A percentile compares a stretch with the other conserved stretches of the same genome.
Conservation (phyloP, 352 stramenopile species). For the Aphanomyces astaci region DNA sequence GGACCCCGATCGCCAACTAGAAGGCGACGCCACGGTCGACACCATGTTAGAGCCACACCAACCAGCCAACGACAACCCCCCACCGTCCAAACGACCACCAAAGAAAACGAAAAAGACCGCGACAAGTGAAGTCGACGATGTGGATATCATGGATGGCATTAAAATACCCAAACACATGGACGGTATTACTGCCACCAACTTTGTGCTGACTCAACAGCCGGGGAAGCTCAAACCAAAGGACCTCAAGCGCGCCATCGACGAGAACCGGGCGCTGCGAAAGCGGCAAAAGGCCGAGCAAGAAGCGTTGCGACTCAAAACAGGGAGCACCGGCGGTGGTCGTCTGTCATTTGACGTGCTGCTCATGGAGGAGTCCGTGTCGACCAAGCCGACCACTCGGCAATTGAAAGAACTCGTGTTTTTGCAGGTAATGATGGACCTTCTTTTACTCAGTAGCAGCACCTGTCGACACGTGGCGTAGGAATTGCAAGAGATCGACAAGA, state of each 20-base stretch:
- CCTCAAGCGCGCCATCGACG: slow-evolving; percentile 80
- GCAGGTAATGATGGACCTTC: slow-evolving; percentile 37
- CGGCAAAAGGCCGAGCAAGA: slow-evolving; percentile 63
- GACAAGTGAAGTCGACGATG: slow-evolving; percentile 21
- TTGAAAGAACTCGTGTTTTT: slow-evolving; percentile 78
- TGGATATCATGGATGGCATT: slow-evolving; percentile 42
- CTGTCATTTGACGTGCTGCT: slow-evolving; percentile 51
- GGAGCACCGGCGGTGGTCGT: slow-evolving; percentile 8
- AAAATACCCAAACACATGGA: slow-evolving; percentile 61
- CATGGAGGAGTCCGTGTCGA: slow-evolving; percentile 38
- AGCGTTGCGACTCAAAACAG: slow-evolving; percentile 26
- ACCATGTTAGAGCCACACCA: background rate
- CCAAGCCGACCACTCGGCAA: slow-evolving; percentile 43
- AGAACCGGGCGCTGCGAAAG: slow-evolving; percentile 54
- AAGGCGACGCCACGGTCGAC: background rate
- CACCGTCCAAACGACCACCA: background rate
- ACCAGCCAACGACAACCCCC: slow-evolving; percentile 1
- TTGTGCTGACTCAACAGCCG: slow-evolving; percentile 80
- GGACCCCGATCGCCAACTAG: background rate
- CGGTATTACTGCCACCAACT: slow-evolving; percentile 58
- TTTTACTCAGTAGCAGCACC: no score
- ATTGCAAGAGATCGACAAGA: slow-evolving; percentile 52
- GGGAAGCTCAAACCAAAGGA: slow-evolving; percentile 87
- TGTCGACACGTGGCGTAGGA: slow-evolving; percentile 30
- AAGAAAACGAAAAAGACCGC: background rate